Percentiles rank a stretch among this genome's conserved stretches.
phyloP scores from a whole-genome alignment of 495 filamentous ascomycete species.

The Parathielavia appendiculata region DNA sequence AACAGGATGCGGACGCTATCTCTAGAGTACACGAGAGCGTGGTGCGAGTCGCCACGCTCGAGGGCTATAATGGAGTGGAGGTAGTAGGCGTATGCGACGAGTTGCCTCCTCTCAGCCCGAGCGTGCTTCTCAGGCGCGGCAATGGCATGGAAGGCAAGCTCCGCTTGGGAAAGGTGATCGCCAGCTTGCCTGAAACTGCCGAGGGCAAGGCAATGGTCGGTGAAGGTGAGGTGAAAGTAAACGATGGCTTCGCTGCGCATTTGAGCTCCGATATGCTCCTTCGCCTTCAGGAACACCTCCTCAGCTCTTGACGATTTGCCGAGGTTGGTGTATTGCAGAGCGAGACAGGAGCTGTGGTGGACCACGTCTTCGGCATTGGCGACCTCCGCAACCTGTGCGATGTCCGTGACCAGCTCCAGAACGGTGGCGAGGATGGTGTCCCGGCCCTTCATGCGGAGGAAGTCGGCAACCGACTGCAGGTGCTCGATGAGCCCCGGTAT shows the following conservation, averaged over 20 bases:
- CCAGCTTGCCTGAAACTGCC: slow-evolving; percentile 59
- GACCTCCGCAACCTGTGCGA: slow-evolving; percentile 53
- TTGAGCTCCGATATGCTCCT: slow-evolving; percentile 26
- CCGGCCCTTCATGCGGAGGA: slow-evolving; percentile 67
- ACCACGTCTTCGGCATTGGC: slow-evolving; percentile 53
- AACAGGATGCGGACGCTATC: slow-evolving; percentile 61
- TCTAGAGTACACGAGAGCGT: slow-evolving; percentile 62
- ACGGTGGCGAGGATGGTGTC: slow-evolving; percentile 41
- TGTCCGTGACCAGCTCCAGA: slow-evolving; percentile 43
- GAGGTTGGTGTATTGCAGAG: slow-evolving; percentile 66
- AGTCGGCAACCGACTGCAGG: slow-evolving; percentile 67
- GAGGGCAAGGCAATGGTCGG: slow-evolving; percentile 66
- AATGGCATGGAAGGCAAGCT: slow-evolving; percentile 23
- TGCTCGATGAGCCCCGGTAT: slow-evolving; percentile 54
- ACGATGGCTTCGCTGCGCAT: slow-evolving; percentile 37
- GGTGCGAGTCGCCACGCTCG: slow-evolving; percentile 56
- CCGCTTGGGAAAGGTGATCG: slow-evolving; percentile 38
- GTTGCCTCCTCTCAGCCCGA: slow-evolving; percentile 34
- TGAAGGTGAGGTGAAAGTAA: slow-evolving; percentile 61
- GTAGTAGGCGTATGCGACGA: slow-evolving; percentile 49
- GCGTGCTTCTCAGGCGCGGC: slow-evolving; percentile 20
- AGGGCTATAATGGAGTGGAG: slow-evolving; percentile 60
- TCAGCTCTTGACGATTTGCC: slow-evolving; percentile 74
- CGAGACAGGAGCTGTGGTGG: slow-evolving; percentile 54
- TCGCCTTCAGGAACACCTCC: slow-evolving; percentile 55